Evolutionary conservation across 1,284 basidiomycete species (phyloP).

Genomic region (Cryptococcus sp.): DNA sequence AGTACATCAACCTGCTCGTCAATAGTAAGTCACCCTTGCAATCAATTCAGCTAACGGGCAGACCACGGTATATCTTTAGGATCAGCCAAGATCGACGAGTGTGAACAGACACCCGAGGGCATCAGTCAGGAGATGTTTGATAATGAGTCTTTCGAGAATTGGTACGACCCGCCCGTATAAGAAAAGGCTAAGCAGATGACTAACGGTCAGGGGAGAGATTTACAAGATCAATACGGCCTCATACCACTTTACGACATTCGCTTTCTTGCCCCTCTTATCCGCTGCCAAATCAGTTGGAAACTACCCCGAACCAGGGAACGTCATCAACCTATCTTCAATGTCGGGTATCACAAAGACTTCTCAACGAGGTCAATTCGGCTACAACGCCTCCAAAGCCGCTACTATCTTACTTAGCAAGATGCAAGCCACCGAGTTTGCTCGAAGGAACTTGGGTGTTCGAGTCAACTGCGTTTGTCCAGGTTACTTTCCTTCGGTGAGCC

Average conservation of each 20-base stretch:
- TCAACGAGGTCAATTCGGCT: conserved; percentile 45
- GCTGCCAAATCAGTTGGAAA: conserved; percentile 35
- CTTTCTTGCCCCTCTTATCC: conserved; percentile 44
- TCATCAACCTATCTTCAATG: conserved; percentile 42
- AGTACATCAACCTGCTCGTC: conserved; percentile 35
- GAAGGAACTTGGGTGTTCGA: conserved; percentile 32
- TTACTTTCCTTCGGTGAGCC: conserved; percentile 39
- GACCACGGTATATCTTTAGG: conserved; percentile 42
- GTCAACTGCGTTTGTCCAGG: conserved; percentile 40
- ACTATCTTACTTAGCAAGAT: conserved; percentile 33
- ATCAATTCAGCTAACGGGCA: conserved; percentile 4
- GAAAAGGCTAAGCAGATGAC: too few relatives aligned
- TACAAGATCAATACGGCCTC: conserved; percentile 45
- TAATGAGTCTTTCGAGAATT: conserved; percentile 37
- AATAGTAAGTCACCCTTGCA: conserved; percentile 31
- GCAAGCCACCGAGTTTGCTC: conserved; percentile 38
- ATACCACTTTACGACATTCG: conserved; percentile 46
- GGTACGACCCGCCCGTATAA: too few relatives aligned
- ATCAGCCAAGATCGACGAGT: conserved; percentile 24
- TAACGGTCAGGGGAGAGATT: conserved; percentile 28
- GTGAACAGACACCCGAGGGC: conserved; percentile 40
- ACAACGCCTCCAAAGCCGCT: conserved; percentile 43
- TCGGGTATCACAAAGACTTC: conserved; percentile 37
- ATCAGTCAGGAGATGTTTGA: conserved; percentile 44
- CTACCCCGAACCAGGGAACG: conserved; percentile 39